Percentiles rank a stretch among this genome's conserved stretches.
Evolutionary conservation across 2,329 filamentous ascomycete species (phyloP).

Genomic region (Myotisia sp.): DNA sequence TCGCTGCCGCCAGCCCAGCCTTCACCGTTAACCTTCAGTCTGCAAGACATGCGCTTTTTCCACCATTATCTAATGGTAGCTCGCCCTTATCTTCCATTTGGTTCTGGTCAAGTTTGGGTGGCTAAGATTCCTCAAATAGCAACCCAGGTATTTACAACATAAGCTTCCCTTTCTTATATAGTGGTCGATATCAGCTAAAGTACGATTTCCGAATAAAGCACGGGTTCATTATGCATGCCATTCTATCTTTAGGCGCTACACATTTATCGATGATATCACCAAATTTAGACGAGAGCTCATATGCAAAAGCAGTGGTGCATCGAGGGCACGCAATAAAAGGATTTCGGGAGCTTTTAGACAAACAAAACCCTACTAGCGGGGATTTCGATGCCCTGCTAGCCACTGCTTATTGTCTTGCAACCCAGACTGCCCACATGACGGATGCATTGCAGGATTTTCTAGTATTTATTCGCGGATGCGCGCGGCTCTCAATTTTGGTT

Average conservation of each 20-base stretch:
- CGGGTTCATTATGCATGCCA: slow-evolving; percentile 55
- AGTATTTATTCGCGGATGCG: slow-evolving; percentile 16
- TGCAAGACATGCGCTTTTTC: slow-evolving; percentile 37
- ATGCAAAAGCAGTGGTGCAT: slow-evolving; percentile 44
- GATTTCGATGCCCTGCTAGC: slow-evolving; percentile 15
- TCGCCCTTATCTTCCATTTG: slow-evolving; percentile 49
- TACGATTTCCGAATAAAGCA: too few relatives aligned
- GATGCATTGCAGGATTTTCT: slow-evolving; percentile 18
- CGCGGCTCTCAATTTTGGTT: too few relatives aligned
- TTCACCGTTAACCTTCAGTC: slow-evolving; percentile 20
- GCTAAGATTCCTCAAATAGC: slow-evolving; percentile 53
- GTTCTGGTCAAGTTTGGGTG: slow-evolving; percentile 51
- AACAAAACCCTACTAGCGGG: background rate
- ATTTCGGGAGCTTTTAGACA: slow-evolving; percentile 21
- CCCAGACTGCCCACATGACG: slow-evolving; percentile 17
- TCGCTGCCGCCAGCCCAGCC: background rate
- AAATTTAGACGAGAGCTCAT: slow-evolving; percentile 38
- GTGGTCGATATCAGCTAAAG: too few relatives aligned
- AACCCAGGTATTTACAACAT: slow-evolving; percentile 43
- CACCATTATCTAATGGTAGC: slow-evolving; percentile 38
- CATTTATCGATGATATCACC: slow-evolving; percentile 38
- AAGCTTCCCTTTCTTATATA: too few relatives aligned
- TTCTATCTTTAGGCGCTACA: slow-evolving; percentile 52
- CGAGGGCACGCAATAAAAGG: slow-evolving; percentile 51
- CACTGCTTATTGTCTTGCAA: slow-evolving; percentile 18